Percentiles rank a stretch among this genome's conserved stretches.
These are phyloP conservation scores for Phlyctochytrium planicorne DNA, from an alignment of 192 early-diverging fungal genomes.

Conservation along the genomic window DNA sequence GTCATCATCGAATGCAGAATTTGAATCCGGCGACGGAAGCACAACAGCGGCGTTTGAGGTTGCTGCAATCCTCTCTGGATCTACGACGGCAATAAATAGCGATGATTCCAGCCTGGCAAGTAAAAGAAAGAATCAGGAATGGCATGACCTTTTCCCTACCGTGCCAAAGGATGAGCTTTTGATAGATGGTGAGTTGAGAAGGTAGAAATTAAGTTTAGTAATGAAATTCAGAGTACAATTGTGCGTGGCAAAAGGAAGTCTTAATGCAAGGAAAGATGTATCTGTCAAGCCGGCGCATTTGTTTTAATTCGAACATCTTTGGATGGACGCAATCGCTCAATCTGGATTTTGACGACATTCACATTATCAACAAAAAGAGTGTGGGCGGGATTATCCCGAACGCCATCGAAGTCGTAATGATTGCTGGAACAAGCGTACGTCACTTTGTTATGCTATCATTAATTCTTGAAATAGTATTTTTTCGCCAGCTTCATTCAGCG, in stretches of 20 bases:
- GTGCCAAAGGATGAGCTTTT: conserved; percentile 34
- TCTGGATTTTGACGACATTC: conserved; percentile 36
- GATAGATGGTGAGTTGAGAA: conserved; percentile 30
- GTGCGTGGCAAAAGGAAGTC: conserved; percentile 52
- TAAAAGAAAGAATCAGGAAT: conserved; percentile 42
- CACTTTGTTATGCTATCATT: not conserved
- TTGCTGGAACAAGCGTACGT: conserved; percentile 20
- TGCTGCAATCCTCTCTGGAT: not conserved
- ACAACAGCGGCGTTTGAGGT: not conserved
- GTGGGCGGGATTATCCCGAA: conserved; percentile 49
- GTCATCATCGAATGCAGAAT: too few relatives aligned
- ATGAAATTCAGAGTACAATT: conserved; percentile 35
- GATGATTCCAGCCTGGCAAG: conserved; percentile 14
- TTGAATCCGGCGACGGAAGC: too few relatives aligned
- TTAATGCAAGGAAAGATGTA: conserved; percentile 52
- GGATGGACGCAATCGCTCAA: conserved; percentile 42
- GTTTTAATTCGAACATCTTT: conserved; percentile 48
- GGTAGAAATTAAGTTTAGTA: not conserved
- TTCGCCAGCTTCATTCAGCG: conserved; percentile 47
- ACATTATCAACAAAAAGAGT: conserved; percentile 39
- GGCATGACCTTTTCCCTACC: conserved; percentile 46
- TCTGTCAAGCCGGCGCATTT: conserved; percentile 32
- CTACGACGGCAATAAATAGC: not conserved
- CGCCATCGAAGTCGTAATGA: conserved; percentile 41
- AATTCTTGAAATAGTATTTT: conserved; percentile 28